A percentile compares a stretch with the other conserved stretches of the same genome.
phyloP scores from a whole-genome alignment of 768 basidiomycete genomes.

The Mycena polygramma region DNA sequence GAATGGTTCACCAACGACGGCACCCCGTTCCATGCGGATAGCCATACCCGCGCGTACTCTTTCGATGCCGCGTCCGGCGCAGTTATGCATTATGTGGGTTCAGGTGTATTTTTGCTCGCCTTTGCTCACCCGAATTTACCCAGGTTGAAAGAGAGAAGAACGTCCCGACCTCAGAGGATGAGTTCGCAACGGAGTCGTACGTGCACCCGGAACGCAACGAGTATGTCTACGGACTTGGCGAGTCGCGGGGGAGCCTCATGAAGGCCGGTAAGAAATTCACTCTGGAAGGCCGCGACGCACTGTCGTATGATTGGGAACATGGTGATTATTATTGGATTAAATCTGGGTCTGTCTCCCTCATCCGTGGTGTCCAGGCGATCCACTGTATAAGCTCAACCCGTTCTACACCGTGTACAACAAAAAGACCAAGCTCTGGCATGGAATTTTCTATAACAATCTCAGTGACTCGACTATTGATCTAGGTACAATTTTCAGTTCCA shows the following conservation, averaged over 20 bases:
- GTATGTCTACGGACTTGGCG: slow-evolving; percentile 37
- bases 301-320: slow-evolving; percentile 38
- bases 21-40: slow-evolving; percentile 31
- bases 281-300: slow-evolving; percentile 35
- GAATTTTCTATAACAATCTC: slow-evolving; percentile 39
- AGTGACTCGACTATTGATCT: slow-evolving; percentile 35
- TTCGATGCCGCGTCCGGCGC: slow-evolving; percentile 36
- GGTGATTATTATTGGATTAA: slow-evolving; percentile 1
- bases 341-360: neutral
- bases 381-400: slow-evolving; percentile 37
- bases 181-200: slow-evolving; percentile 33
- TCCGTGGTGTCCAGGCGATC: slow-evolving; percentile 7
- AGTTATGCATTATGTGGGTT: slow-evolving; percentile 34
- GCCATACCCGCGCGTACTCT: slow-evolving; percentile 35
- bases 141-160: slow-evolving; percentile 35
- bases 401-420: slow-evolving; percentile 40
- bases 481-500: neutral
- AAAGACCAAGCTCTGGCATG: slow-evolving; percentile 36
- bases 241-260: slow-evolving; percentile 36
- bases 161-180: slow-evolving; percentile 35
- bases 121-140: neutral
- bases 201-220: slow-evolving; percentile 35
- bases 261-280: slow-evolving; percentile 36
- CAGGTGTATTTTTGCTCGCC: neutral
- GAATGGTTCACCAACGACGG: slow-evolving; percentile 37